Percentiles rank a stretch among this genome's conserved stretches.
Evolutionary conservation across 306 rosid species (phyloP).

Genomic region (Inga leiocalycina): DNA sequence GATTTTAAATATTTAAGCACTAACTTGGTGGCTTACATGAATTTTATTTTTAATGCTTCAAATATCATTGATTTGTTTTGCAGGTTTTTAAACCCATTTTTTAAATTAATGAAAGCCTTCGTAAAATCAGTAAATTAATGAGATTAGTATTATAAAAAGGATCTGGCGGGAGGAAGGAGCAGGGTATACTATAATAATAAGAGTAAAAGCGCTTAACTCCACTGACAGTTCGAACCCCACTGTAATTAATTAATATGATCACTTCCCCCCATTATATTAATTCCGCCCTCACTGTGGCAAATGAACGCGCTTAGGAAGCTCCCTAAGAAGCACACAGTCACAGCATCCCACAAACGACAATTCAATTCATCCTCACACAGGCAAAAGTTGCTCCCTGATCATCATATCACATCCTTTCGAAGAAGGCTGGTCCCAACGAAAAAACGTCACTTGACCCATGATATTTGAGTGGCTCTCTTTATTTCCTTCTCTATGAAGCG

Average conservation of each 20-base stretch:
- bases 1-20: too few relatives aligned
- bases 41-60: too few relatives aligned
- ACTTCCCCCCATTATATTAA: neutral
- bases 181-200: neutral
- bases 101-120: neutral
- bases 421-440: neutral
- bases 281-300: neutral
- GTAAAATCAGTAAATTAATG: neutral
- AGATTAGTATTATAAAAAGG: neutral
- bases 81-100: neutral
- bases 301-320: neutral
- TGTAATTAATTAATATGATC: neutral
- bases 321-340: neutral
- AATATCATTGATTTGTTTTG: neutral
- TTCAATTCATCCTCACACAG: constrained; percentile 6
- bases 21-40: neutral
- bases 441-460: constrained; percentile 33
- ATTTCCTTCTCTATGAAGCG: constrained; percentile 25
- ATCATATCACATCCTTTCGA: neutral
- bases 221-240: constrained; percentile 13
- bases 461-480: neutral
- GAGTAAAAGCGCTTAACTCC: constrained; percentile 29
- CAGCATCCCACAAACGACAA: neutral
- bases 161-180: neutral
- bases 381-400: constrained; percentile 18